A percentile compares a stretch with the other conserved stretches of the same genome.
Conservation (phyloP, 441 rosid species). For the Populus trichocarpa region DNA sequence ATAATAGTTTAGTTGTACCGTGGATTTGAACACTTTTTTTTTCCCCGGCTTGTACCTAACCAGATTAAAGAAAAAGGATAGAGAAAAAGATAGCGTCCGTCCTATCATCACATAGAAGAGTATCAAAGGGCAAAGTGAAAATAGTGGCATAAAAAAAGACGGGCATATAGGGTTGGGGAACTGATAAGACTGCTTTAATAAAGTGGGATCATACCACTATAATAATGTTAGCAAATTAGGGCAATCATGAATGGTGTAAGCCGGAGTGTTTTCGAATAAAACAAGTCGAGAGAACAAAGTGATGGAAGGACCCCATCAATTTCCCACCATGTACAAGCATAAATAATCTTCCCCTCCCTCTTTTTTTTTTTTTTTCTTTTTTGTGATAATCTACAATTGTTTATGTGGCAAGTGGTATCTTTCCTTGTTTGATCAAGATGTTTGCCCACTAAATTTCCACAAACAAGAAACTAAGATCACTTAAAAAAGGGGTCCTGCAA, state of each 20-base stretch:
- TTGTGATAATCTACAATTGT: not conserved
- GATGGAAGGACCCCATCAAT: not conserved
- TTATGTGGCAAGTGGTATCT: not conserved
- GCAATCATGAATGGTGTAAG: conserved; percentile 2
- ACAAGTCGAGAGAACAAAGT: not conserved
- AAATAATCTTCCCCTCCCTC: too few species aligned
- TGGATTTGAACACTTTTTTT: too few species aligned
- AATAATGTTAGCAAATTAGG: not conserved
- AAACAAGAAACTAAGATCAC: too few species aligned
- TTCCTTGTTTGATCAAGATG: not conserved
- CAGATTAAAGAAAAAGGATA: too few species aligned
- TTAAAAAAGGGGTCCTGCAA: too few species aligned
- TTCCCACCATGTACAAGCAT: not conserved
- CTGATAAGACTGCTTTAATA: conserved; percentile 1
- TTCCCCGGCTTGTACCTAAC: too few species aligned
- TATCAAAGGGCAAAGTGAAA: not conserved
- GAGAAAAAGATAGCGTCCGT: not conserved
- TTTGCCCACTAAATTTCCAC: too few species aligned
- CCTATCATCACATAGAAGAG: too few species aligned
- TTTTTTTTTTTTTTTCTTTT: not conserved
- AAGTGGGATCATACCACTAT: not conserved
- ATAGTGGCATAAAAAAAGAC: not conserved
- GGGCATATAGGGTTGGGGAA: not conserved
- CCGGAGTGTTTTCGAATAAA: conserved; percentile 9
- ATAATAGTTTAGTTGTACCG: too few species aligned